Conservation (phyloP, 352 stramenopile species). For the Aphanomyces euteiches region DNA sequence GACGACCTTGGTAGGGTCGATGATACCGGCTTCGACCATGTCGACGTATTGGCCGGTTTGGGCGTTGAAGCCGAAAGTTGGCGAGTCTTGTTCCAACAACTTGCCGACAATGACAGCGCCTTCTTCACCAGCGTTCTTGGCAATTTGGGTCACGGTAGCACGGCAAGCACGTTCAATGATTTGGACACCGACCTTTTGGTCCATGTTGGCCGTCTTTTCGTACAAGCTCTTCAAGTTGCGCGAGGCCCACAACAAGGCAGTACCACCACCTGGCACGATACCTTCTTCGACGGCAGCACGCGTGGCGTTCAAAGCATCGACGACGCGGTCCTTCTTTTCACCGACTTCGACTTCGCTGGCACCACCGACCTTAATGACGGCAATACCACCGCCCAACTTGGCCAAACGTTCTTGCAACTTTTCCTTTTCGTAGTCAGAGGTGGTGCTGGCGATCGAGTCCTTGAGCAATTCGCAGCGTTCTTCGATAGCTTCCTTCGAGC, state of each 20-base stretch:
- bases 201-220: conserved; percentile 90
- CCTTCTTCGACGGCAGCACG: conserved; percentile 98
- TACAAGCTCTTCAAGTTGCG: conserved; percentile 88
- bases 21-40: conserved; percentile 98
- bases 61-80: conserved; percentile 96
- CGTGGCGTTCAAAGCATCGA: conserved; percentile 99
- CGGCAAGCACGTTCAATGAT: conserved; percentile 95
- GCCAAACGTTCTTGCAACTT: conserved; percentile 99
- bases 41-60: conserved; percentile 96
- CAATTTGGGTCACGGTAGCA: conserved; percentile 95
- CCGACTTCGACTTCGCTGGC: conserved; percentile 98
- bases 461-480: conserved; percentile 96
- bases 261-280: conserved; percentile 98
- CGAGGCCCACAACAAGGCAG: conserved; percentile 96
- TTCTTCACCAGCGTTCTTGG: conserved; percentile 97
- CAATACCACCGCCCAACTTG: conserved; percentile 98
- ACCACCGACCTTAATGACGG: conserved; percentile 99
- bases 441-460: conserved; percentile 93
- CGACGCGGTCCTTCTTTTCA: conserved; percentile 99
- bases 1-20: conserved; percentile 98
- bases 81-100: conserved; percentile 94
- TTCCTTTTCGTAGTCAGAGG: conserved; percentile 99
- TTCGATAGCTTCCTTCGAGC: conserved; percentile 90
- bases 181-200: conserved; percentile 97
- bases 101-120: conserved; percentile 98